phyloP scores from a whole-genome alignment of 2,329 filamentous ascomycete genomes.

The Verticillium dahliae region DNA sequence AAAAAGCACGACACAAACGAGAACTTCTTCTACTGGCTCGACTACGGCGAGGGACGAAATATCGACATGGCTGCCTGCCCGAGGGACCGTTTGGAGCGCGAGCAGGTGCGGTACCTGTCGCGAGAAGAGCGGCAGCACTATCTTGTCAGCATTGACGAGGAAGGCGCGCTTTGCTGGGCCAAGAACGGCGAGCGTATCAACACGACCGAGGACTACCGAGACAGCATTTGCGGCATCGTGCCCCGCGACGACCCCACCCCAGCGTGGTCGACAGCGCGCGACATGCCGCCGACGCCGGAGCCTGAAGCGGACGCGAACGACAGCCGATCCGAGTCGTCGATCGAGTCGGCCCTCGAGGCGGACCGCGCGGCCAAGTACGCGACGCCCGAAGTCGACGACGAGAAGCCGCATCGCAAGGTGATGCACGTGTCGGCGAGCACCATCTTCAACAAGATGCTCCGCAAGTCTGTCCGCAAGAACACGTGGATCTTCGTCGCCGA shows the following conservation, averaged over 20 bases:
- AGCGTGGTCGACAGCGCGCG: conserved; percentile 31
- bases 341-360: conserved; percentile 45
- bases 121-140: conserved; percentile 78
- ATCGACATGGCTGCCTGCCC: conserved; percentile 68
- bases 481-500: conserved; percentile 94
- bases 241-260: conserved; percentile 54
- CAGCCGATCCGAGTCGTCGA: conserved; percentile 27
- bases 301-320: conserved; percentile 10
- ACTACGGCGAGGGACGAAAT: conserved; percentile 67
- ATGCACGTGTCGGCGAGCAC: conserved; percentile 64
- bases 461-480: conserved; percentile 75
- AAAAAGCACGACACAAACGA: conserved; percentile 69
- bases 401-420: conserved; percentile 45
- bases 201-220: conserved; percentile 68
- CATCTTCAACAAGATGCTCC: conserved; percentile 71
- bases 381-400: conserved; percentile 54
- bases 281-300: conserved; percentile 13
- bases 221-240: conserved; percentile 72
- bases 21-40: conserved; percentile 94
- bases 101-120: conserved; percentile 78
- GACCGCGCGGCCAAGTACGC: conserved; percentile 59
- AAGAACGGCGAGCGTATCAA: conserved; percentile 75
- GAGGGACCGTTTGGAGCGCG: conserved; percentile 65
- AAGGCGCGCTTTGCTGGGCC: conserved; percentile 78
- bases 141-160: conserved; percentile 65